A percentile compares a stretch with the other conserved stretches of the same genome.
phyloP scores from a whole-genome alignment of 495 filamentous ascomycete species.

The Talaromyces stipitatus region DNA sequence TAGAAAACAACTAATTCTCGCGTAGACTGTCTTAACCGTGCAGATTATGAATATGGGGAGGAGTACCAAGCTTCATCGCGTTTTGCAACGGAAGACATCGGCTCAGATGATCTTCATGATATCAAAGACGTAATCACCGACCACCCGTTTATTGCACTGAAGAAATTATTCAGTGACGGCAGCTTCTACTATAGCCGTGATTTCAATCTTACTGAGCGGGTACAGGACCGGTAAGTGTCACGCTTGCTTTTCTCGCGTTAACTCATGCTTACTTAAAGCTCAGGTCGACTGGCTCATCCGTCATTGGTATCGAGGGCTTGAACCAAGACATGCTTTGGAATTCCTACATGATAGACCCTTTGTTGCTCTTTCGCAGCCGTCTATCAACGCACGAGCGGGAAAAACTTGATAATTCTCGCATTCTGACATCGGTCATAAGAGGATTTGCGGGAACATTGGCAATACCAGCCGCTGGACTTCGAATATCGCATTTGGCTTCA shows the following conservation, averaged over 20 bases:
- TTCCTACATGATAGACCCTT: slow-evolving; percentile 90
- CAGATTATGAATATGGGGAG: slow-evolving; percentile 69
- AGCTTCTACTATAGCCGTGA: slow-evolving; percentile 97
- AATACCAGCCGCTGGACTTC: slow-evolving; percentile 60
- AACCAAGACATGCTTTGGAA: slow-evolving; percentile 95
- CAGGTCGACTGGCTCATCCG: slow-evolving; percentile 40
- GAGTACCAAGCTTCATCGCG: slow-evolving; percentile 52
- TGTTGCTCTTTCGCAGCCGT: slow-evolving; percentile 79
- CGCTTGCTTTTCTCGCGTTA: slow-evolving; percentile 6
- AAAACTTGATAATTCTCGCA: slow-evolving; percentile 72
- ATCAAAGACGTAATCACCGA: slow-evolving; percentile 61
- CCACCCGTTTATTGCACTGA: slow-evolving; percentile 81
- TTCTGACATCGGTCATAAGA: slow-evolving; percentile 88
- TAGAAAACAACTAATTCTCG: not conserved
- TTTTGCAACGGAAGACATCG: slow-evolving; percentile 39
- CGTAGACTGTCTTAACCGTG: slow-evolving; percentile 73
- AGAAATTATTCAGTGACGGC: slow-evolving; percentile 88
- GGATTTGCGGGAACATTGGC: slow-evolving; percentile 82
- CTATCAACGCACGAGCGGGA: slow-evolving; percentile 63
- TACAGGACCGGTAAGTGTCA: slow-evolving; percentile 73
- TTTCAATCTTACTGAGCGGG: slow-evolving; percentile 89
- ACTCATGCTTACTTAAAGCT: not conserved
- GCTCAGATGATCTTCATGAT: slow-evolving; percentile 51
- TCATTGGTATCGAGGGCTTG: slow-evolving; percentile 74
- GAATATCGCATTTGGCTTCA: slow-evolving; percentile 36